phyloP scores from a whole-genome alignment of 2,329 filamentous ascomycete species.

The Clonostachys chloroleuca region DNA sequence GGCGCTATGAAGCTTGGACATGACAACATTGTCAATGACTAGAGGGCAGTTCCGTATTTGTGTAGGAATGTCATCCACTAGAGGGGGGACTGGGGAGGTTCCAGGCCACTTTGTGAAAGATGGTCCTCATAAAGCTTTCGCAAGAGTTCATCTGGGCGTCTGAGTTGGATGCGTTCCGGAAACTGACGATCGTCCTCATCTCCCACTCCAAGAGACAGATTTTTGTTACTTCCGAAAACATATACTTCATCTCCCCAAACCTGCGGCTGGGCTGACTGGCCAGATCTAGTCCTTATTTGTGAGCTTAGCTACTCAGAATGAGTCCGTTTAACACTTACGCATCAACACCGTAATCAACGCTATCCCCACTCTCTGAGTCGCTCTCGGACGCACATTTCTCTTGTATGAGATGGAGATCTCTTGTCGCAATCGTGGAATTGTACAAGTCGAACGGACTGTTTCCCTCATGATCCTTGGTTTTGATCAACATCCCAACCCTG shows the following conservation, averaged over 20 bases:
- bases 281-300: too few species aligned
- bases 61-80: constrained; percentile 59
- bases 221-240: constrained; percentile 95
- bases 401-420: constrained; percentile 41
- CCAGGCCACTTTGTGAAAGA: constrained; percentile 14
- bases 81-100: constrained; percentile 12
- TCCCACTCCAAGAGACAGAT: constrained; percentile 87
- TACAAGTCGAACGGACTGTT: constrained; percentile 94
- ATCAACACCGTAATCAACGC: constrained; percentile 17
- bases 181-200: constrained; percentile 93
- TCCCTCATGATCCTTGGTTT: constrained; percentile 92
- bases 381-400: constrained; percentile 40
- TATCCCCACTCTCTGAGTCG: constrained; percentile 52
- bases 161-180: constrained; percentile 76
- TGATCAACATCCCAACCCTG: constrained; percentile 73
- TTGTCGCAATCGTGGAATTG: constrained; percentile 76
- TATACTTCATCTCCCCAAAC: constrained; percentile 75
- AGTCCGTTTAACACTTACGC: constrained; percentile 15
- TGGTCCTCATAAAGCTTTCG: constrained; percentile 57
- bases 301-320: too few species aligned
- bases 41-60: constrained; percentile 69
- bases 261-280: too few species aligned
- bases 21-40: constrained; percentile 72
- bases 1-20: constrained; percentile 90
- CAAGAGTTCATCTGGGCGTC: constrained; percentile 73